A percentile compares a stretch with the other conserved stretches of the same genome.
Evolutionary conservation across 2,329 filamentous ascomycete species (phyloP).

Genomic region (Exserohilum turcica): DNA sequence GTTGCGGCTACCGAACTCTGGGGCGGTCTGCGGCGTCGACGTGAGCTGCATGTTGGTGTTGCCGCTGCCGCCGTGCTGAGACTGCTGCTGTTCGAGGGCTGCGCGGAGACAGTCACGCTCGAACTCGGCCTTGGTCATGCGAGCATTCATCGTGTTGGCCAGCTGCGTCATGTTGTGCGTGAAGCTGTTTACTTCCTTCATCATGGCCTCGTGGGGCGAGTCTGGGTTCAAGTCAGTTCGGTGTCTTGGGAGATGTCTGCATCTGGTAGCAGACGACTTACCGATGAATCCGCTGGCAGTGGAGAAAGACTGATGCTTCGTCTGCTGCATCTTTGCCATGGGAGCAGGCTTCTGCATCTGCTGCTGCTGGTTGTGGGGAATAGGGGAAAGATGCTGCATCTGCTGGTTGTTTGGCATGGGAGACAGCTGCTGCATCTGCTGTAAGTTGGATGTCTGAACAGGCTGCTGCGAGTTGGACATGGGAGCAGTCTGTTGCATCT

Average conservation of each 20-base stretch:
- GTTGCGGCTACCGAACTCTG: not conserved
- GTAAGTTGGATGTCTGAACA: too few relatives aligned
- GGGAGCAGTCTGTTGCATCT: too few relatives aligned
- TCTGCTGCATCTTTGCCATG: too few relatives aligned
- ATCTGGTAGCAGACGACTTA: not conserved
- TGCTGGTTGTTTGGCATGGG: too few relatives aligned
- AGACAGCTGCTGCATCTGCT: not conserved
- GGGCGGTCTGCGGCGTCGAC: not conserved
- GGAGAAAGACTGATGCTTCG: too few relatives aligned
- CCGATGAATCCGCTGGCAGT: not conserved
- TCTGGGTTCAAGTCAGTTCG: slow-evolving; percentile 9
- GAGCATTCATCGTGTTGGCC: slow-evolving; percentile 71
- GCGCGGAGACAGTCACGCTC: slow-evolving; percentile 64
- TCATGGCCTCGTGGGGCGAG: not conserved
- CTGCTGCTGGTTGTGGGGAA: too few relatives aligned
- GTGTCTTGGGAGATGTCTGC: not conserved
- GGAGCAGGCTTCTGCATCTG: too few relatives aligned
- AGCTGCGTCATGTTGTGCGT: not conserved
- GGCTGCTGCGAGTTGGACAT: too few relatives aligned
- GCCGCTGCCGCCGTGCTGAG: too few relatives aligned
- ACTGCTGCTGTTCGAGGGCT: too few relatives aligned
- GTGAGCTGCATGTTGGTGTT: too few relatives aligned
- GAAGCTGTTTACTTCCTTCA: slow-evolving; percentile 3
- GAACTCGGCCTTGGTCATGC: slow-evolving; percentile 87
- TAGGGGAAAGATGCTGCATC: too few relatives aligned